Evolutionary conservation across 805 yeast genomes (phyloP).

Genomic region (Kregervanrija pseudodelftensis): DNA sequence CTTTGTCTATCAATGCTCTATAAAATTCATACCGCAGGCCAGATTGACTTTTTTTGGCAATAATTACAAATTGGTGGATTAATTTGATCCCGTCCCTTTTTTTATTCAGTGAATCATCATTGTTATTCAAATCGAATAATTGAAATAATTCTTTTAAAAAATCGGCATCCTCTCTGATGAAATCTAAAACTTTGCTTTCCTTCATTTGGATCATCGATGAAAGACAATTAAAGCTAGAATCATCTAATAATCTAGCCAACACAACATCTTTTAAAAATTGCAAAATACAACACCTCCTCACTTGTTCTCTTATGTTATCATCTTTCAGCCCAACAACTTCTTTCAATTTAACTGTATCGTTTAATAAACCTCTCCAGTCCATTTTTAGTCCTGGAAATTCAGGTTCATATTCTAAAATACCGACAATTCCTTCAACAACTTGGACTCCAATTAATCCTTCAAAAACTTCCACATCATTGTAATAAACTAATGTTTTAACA

Average conservation of each 20-base stretch:
- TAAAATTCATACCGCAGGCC: conserved; percentile 61
- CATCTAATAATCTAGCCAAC: conserved; percentile 75
- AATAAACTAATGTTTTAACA: conserved; percentile 59
- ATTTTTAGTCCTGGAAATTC: conserved; percentile 78
- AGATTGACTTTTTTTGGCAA: conserved; percentile 61
- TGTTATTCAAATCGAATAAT: conserved; percentile 34
- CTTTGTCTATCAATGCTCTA: conserved; percentile 53
- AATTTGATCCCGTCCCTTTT: conserved; percentile 68
- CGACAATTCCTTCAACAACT: conserved; percentile 52
- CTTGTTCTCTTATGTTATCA: conserved; percentile 41
- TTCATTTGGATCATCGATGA: conserved; percentile 60
- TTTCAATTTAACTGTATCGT: conserved; percentile 53
- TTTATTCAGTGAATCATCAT: conserved; percentile 15
- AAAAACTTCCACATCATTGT: conserved; percentile 59
- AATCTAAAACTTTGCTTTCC: conserved; percentile 60
- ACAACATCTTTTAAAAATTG: conserved; percentile 85
- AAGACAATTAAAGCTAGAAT: conserved; percentile 61
- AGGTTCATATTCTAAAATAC: conserved; percentile 85
- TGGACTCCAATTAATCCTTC: conserved; percentile 52
- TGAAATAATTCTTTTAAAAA: conserved; percentile 56
- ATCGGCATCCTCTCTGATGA: conserved; percentile 40
- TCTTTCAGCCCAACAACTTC: conserved; percentile 62
- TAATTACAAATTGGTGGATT: conserved; percentile 70
- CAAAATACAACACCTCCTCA: conserved; percentile 68
- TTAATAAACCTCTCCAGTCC: conserved; percentile 62